Conservation (phyloP, 305 asterid genomes). For the Fraxinus ornus region DNA sequence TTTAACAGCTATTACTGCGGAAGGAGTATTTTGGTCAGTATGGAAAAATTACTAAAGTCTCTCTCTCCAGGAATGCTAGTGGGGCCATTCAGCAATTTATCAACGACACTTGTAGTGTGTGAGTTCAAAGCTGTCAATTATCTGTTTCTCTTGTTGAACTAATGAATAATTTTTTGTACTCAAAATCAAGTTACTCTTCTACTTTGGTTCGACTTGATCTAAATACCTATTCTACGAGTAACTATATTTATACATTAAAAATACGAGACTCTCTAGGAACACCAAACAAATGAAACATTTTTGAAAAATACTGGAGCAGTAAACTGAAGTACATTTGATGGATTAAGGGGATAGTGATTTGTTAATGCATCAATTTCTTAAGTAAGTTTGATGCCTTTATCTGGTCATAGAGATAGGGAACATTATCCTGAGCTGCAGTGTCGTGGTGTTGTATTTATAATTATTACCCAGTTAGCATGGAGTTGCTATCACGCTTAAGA, state of each 20-base stretch:
- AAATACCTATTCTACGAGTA: not conserved
- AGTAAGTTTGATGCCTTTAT: not conserved
- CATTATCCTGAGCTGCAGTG: not conserved
- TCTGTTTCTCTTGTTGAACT: conserved; percentile 6
- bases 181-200: conserved; percentile 6
- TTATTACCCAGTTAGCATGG: not conserved
- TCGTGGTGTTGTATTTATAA: not conserved
- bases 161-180: not conserved
- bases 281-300: not conserved
- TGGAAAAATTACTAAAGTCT: conserved; percentile 83
- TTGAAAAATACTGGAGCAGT: not conserved
- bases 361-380: not conserved
- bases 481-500: not conserved
- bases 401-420: not conserved
- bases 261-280: not conserved
- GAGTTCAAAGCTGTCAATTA: conserved; percentile 42
- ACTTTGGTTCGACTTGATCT: not conserved
- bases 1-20: conserved; percentile 67
- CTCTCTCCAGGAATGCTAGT: conserved; percentile 94
- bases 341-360: not conserved
- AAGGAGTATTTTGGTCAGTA: conserved; percentile 95
- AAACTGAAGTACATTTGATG: not conserved
- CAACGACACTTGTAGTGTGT: conserved; percentile 92
- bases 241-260: not conserved
- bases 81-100: conserved; percentile 86